These are phyloP conservation scores for Luffa acutangula DNA, from an alignment of 306 rosid species.

Conservation along the genomic window DNA sequence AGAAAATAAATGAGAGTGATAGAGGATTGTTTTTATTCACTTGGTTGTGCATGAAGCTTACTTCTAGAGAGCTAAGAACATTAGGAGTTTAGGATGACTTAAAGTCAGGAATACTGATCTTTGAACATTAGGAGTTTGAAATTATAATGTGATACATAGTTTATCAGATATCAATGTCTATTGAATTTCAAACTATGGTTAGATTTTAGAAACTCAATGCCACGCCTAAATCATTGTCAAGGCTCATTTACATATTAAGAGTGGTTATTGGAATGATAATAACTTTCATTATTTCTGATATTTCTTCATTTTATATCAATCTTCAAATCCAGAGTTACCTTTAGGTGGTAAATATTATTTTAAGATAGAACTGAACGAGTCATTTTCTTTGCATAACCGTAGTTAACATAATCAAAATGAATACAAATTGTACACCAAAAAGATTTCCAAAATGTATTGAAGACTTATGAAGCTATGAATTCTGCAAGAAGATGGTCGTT, in stretches of 20 bases:
- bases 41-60: conserved; percentile 1
- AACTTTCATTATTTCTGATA: background rate
- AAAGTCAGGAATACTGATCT: background rate
- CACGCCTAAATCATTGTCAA: background rate
- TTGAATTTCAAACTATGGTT: background rate
- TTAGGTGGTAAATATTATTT: background rate
- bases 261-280: background rate
- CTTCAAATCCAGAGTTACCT: background rate
- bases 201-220: background rate
- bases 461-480: background rate
- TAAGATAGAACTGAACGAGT: background rate
- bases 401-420: background rate
- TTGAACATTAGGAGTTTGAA: background rate
- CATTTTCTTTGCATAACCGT: background rate
- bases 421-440: background rate
- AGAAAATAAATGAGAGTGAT: conserved; percentile 1
- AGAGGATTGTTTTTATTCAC: conserved; percentile 3
- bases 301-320: background rate
- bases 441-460: background rate
- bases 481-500: background rate
- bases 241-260: background rate
- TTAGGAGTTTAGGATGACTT: conserved; percentile 1
- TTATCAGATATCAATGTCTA: background rate
- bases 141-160: background rate
- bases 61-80: background rate